These are phyloP conservation scores for Fremontodendron californicum DNA, from an alignment of 345 rosid genomes.

Conservation along the genomic window DNA sequence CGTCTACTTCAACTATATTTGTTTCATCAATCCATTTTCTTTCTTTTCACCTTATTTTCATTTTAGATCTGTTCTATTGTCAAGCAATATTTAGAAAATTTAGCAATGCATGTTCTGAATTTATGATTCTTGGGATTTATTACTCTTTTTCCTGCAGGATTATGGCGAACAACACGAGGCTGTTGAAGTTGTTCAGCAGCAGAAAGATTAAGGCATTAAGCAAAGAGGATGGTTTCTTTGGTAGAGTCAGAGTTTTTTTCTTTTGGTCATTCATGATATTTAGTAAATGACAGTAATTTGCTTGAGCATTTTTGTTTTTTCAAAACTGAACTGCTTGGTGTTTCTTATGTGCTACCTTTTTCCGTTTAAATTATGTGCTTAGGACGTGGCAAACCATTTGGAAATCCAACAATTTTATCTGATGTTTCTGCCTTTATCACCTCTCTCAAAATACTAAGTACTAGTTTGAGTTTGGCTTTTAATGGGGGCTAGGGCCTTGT, in stretches of 20 bases:
- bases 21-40: not conserved
- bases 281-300: not conserved
- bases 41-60: not conserved
- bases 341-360: not conserved
- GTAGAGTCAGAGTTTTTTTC: not conserved
- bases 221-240: not conserved
- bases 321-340: not conserved
- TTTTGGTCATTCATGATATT: not conserved
- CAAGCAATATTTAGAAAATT: not conserved
- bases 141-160: conserved; percentile 1
- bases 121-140: not conserved
- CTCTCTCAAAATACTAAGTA: not conserved
- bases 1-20: not conserved
- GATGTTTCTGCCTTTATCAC: not conserved
- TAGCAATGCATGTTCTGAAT: not conserved
- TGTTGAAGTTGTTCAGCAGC: conserved; percentile 6
- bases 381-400: not conserved
- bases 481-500: not conserved
- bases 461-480: not conserved
- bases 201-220: not conserved
- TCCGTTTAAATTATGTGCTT: not conserved
- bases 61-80: not conserved
- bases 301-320: not conserved
- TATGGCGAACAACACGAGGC: conserved; percentile 3
- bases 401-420: not conserved